Evolutionary conservation across 2,329 filamentous ascomycete genomes (phyloP).

Genomic region (Chrysoporthe austroafricana): DNA sequence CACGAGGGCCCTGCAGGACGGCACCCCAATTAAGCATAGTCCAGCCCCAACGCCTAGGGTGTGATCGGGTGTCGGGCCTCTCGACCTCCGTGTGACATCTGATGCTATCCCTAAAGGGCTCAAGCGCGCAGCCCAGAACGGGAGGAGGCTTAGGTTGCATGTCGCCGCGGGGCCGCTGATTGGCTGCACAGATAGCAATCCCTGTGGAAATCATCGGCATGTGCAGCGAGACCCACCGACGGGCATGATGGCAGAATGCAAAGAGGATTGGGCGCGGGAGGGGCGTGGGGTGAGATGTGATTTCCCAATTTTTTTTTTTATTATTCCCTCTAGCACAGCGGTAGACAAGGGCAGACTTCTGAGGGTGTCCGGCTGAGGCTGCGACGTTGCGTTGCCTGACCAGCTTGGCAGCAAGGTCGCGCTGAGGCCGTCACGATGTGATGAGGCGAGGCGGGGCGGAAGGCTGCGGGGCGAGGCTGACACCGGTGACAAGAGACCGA

Average conservation of each 20-base stretch:
- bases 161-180: slow-evolving; percentile 5
- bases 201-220: slow-evolving; percentile 9
- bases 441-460: not conserved
- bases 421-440: not conserved
- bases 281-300: not conserved
- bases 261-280: not conserved
- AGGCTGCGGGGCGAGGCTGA: not conserved
- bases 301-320: no score
- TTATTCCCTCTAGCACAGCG: not conserved
- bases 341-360: not conserved
- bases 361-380: not conserved
- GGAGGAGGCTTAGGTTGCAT: slow-evolving; percentile 4
- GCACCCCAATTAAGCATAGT: not conserved
- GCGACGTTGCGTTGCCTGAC: not conserved
- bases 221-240: slow-evolving; percentile 9
- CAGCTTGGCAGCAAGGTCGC: not conserved
- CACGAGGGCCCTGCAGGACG: not conserved
- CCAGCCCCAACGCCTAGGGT: not conserved
- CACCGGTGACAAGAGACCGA: not conserved
- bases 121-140: not conserved
- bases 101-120: not conserved
- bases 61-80: slow-evolving; percentile 21
- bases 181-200: slow-evolving; percentile 3
- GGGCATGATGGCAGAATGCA: slow-evolving; percentile 17
- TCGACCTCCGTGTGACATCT: slow-evolving; percentile 14